Conservation (phyloP, 495 filamentous ascomycete species). For the Entonaema liquescens region DNA sequence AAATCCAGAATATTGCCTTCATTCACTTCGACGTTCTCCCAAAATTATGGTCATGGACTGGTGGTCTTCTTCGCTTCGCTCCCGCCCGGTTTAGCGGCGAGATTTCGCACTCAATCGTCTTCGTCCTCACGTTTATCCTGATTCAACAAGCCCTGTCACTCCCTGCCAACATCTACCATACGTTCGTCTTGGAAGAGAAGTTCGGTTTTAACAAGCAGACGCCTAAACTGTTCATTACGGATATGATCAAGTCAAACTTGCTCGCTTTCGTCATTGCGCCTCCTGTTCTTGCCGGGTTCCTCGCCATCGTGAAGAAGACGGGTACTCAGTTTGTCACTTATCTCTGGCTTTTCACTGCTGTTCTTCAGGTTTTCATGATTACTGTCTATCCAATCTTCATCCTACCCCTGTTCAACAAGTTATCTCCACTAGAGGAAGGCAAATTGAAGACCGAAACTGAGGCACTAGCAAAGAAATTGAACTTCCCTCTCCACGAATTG, state of each 20-base stretch:
- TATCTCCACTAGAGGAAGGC: conserved; percentile 89
- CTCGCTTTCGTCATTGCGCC: conserved; percentile 80
- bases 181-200: conserved; percentile 94
- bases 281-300: conserved; percentile 88
- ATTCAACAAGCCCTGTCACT: conserved; percentile 79
- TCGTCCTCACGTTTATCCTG: conserved; percentile 86
- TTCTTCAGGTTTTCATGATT: conserved; percentile 89
- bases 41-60: conserved; percentile 85
- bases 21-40: conserved; percentile 91
- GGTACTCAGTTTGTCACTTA: conserved; percentile 96
- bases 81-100: conserved; percentile 86
- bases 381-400: conserved; percentile 96
- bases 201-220: conserved; percentile 99
- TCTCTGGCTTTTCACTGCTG: conserved; percentile 90
- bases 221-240: conserved; percentile 83
- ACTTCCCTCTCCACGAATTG: conserved; percentile 90
- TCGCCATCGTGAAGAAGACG: conserved; percentile 90
- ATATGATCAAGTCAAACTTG: conserved; percentile 90
- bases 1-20: conserved; percentile 84
- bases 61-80: conserved; percentile 73
- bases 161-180: conserved; percentile 88
- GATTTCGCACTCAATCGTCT: conserved; percentile 91
- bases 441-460: conserved; percentile 88
- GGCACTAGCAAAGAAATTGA: conserved; percentile 78
- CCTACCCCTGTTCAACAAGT: conserved; percentile 96